Conservation (phyloP, 768 basidiomycete genomes). For the Psilocybe cyanescens region DNA sequence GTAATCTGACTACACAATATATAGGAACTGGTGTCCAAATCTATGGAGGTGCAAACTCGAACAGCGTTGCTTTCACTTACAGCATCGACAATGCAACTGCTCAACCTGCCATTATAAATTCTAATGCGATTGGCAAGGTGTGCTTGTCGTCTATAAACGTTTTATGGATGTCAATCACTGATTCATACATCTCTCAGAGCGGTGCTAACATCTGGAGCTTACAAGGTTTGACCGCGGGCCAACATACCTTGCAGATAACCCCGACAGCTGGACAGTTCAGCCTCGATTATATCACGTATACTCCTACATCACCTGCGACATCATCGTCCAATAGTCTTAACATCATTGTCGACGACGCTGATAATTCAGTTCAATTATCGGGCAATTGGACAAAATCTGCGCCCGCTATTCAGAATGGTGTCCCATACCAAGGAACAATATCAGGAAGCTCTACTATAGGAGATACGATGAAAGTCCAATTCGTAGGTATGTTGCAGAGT, state of each 20-base stretch:
- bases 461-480: constrained; percentile 7
- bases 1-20: neutral
- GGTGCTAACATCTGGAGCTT: constrained; percentile 2
- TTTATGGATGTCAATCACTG: neutral
- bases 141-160: neutral
- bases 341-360: constrained; percentile 3
- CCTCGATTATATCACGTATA: constrained; percentile 7
- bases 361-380: neutral
- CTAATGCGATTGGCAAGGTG: neutral
- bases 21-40: constrained; percentile 2
- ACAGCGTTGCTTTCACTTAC: neutral
- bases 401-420: neutral
- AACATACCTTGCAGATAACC: constrained; percentile 1
- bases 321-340: neutral
- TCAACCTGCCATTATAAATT: neutral
- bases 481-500: constrained; percentile 4
- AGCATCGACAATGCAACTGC: neutral
- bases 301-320: neutral
- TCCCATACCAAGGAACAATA: constrained; percentile 8
- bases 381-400: constrained; percentile 5
- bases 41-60: constrained; percentile 3
- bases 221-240: neutral
- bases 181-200: neutral
- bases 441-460: constrained; percentile 3
- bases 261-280: constrained; percentile 3